Evolutionary conservation across 1,139 yeast species (phyloP).

Genomic region (Yamadazyma diospyri): DNA sequence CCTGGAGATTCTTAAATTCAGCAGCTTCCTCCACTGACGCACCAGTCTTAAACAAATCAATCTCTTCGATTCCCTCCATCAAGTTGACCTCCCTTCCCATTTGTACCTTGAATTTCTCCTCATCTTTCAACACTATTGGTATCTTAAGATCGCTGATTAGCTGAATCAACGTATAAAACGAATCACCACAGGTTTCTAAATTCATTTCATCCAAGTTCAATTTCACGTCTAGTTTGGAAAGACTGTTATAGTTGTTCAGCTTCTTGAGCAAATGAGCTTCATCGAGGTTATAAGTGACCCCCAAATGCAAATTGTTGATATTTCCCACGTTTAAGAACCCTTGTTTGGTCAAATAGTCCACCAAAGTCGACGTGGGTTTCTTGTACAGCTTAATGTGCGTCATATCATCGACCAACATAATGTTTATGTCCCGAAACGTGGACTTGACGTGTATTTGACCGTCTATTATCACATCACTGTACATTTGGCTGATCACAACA

Average conservation of each 20-base stretch:
- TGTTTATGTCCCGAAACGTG: conserved; percentile 41
- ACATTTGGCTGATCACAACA: conserved; percentile 50
- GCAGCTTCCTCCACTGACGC: conserved; percentile 19
- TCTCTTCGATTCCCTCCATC: conserved; percentile 45
- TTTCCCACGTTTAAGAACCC: conserved; percentile 49
- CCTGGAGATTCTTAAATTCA: conserved; percentile 15
- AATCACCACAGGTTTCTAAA: conserved; percentile 78
- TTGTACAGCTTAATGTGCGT: conserved; percentile 16
- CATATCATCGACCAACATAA: conserved; percentile 59
- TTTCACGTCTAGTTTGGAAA: conserved; percentile 39
- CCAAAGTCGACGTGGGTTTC: conserved; percentile 16
- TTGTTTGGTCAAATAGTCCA: conserved; percentile 21
- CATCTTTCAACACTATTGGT: conserved; percentile 56
- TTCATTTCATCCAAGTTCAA: conserved; percentile 48
- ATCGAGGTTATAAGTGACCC: conserved; percentile 30
- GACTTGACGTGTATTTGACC: conserved; percentile 36
- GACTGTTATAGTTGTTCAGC: conserved; percentile 13
- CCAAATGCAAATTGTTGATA: conserved; percentile 40
- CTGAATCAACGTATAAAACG: conserved; percentile 68
- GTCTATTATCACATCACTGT: conserved; percentile 42
- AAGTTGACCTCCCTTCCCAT: conserved; percentile 38
- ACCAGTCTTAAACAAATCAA: conserved; percentile 19
- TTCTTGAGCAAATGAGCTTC: conserved; percentile 6
- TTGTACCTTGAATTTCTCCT: conserved; percentile 49
- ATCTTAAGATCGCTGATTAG: conserved; percentile 68